phyloP scores from a whole-genome alignment of 208 protist genomes.

The Leishmania major region DNA sequence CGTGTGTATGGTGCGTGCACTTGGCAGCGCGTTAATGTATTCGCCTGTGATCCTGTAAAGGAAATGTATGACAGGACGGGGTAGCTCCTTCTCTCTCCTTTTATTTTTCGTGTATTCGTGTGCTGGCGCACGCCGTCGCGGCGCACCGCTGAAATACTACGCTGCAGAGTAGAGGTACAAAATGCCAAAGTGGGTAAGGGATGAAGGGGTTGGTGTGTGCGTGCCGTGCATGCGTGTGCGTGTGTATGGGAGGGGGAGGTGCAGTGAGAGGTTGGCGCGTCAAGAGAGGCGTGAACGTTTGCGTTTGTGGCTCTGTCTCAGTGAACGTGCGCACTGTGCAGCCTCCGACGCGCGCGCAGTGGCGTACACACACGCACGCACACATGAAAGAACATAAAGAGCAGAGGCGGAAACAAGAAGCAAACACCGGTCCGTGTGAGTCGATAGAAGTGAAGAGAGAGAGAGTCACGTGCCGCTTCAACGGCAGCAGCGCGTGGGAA shows the following conservation, averaged over 20 bases:
- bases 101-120: background rate
- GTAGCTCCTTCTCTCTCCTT: background rate
- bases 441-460: background rate
- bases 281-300: background rate
- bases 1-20: background rate
- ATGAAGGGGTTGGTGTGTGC: background rate
- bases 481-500: background rate
- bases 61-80: background rate
- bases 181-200: background rate
- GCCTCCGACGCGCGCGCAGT: background rate
- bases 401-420: background rate
- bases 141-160: background rate
- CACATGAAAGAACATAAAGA: background rate
- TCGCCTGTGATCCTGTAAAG: background rate
- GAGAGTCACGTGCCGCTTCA: background rate
- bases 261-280: background rate
- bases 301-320: background rate
- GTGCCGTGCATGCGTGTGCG: no score
- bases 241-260: background rate
- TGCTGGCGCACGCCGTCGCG: background rate
- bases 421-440: background rate
- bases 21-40: slow-evolving; percentile 6
- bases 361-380: background rate
- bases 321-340: background rate
- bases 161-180: background rate